These are phyloP conservation scores for Scheffersomyces amazonensis DNA, from an alignment of 805 yeast species.

Conservation along the genomic window DNA sequence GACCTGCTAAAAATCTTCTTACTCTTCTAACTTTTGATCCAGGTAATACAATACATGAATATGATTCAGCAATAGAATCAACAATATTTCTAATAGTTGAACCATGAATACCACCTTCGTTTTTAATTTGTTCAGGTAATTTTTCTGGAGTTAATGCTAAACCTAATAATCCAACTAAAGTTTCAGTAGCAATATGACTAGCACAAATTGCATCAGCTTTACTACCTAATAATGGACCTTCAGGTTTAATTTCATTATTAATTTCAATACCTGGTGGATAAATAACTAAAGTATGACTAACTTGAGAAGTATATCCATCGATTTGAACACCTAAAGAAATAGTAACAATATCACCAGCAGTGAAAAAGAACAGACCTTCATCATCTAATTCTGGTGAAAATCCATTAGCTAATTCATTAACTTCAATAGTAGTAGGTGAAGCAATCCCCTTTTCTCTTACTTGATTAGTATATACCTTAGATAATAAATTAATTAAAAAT, in stretches of 20 bases:
- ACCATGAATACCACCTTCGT: conserved; percentile 57
- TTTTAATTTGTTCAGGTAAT: conserved; percentile 52
- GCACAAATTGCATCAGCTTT: conserved; percentile 91
- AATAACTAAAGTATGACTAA: conserved; percentile 83
- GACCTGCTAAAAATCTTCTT: conserved; percentile 93
- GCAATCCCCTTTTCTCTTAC: conserved; percentile 90
- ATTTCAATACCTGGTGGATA: conserved; percentile 59
- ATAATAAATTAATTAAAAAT: conserved; percentile 59
- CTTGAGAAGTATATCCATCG: conserved; percentile 90
- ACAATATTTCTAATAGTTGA: conserved; percentile 68
- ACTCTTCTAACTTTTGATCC: conserved; percentile 90
- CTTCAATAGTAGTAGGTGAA: conserved; percentile 85
- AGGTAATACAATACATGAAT: conserved; percentile 83
- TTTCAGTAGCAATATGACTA: conserved; percentile 83
- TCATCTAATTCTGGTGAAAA: conserved; percentile 86
- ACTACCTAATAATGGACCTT: conserved; percentile 79
- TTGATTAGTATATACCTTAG: conserved; percentile 55
- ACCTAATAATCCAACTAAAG: conserved; percentile 75
- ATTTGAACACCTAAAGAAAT: conserved; percentile 85
- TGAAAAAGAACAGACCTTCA: conserved; percentile 38
- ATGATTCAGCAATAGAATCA: conserved; percentile 81
- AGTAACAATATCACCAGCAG: conserved; percentile 82
- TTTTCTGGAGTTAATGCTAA: conserved; percentile 74
- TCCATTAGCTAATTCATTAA: conserved; percentile 73
- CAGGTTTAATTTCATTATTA: conserved; percentile 42